Percentiles rank a stretch among this genome's conserved stretches.
Conservation (phyloP, 2,329 filamentous ascomycete genomes). For the Colletotrichum liriopes region DNA sequence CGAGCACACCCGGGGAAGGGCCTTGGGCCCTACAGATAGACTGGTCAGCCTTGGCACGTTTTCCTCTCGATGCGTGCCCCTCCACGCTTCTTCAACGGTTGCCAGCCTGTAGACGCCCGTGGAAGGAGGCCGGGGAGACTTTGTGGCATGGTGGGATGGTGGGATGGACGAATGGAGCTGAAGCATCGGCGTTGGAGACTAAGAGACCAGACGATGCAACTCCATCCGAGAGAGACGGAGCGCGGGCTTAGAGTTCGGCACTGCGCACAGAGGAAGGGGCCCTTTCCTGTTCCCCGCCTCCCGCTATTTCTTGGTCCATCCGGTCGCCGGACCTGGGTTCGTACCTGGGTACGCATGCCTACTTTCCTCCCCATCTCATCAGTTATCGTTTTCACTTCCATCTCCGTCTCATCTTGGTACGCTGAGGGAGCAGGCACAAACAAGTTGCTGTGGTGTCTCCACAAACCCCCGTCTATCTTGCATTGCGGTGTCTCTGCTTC, state of each 20-base stretch:
- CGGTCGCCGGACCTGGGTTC: background rate
- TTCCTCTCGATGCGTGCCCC: background rate
- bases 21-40: slow-evolving; percentile 3
- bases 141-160: background rate
- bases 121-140: background rate
- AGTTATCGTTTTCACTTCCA: background rate
- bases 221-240: slow-evolving; percentile 7
- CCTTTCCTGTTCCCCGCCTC: slow-evolving; percentile 13
- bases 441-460: slow-evolving; percentile 4
- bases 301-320: slow-evolving; percentile 12
- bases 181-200: slow-evolving; percentile 3
- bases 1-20: slow-evolving; percentile 4
- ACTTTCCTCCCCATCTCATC: background rate
- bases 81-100: slow-evolving; percentile 6
- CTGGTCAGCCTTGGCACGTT: background rate
- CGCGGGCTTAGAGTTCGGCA: slow-evolving; percentile 13
- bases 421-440: background rate
- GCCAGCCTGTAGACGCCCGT: background rate
- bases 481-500: background rate
- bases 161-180: slow-evolving; percentile 5
- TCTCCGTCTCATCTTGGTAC: background rate
- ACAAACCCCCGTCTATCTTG: slow-evolving; percentile 1
- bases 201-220: slow-evolving; percentile 9
- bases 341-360: background rate
- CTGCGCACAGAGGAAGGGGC: slow-evolving; percentile 11